Evolutionary conservation across 768 basidiomycete species (phyloP), one percentile per base, ranked within the genome.

Genomic region (Stropharia rugosoannulata): DNA sequence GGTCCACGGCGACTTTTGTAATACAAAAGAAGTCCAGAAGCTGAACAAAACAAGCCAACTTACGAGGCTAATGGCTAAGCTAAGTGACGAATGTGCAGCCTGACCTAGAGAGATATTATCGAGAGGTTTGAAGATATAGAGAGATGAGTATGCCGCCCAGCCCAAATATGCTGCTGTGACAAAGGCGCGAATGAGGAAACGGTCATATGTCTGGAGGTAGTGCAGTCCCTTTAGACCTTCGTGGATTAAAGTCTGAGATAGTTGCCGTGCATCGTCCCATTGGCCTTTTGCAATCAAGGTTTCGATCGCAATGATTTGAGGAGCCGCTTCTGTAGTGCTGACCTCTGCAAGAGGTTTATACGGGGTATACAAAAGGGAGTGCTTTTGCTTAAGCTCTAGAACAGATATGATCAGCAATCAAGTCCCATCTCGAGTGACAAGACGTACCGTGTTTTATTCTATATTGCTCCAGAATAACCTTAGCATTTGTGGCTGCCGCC

Each of bases 171-270:
- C 90, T 6, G 78, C 65, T 1, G 79, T 80, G 49, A 93, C 91
- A 59, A 94, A 83, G 2, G 64, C 71, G 13, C 85, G 81, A 27
- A 95, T 86, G 43, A 93, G 70, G 29, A 81, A 73, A 15, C 89
- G 84, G 65, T 95, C 90, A 67, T 93, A 94, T 66, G 89, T 93
- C 68, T 93, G 88, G 4, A 93, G 79, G 64, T 93, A 93, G 29
- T 85, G 83, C 32, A 92, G 70, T 0, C 90, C 91, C 37, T 74
- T 70, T 4, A 92, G 72, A 5, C 79, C 75, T 10, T 73, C 62
- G 36, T 76, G 57, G 43, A 90, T 85, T 10, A 92, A 75, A 16
- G 78, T 68, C 2, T 71, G 66, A 1, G 87, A 83, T 19, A 68
- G 66, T 10, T 66, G 60, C 35, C 86, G 80, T 0, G 82, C 83